These are phyloP conservation scores for Fusarium caatingaense DNA, from an alignment of 2,329 filamentous ascomycete genomes.

Conservation along the genomic window DNA sequence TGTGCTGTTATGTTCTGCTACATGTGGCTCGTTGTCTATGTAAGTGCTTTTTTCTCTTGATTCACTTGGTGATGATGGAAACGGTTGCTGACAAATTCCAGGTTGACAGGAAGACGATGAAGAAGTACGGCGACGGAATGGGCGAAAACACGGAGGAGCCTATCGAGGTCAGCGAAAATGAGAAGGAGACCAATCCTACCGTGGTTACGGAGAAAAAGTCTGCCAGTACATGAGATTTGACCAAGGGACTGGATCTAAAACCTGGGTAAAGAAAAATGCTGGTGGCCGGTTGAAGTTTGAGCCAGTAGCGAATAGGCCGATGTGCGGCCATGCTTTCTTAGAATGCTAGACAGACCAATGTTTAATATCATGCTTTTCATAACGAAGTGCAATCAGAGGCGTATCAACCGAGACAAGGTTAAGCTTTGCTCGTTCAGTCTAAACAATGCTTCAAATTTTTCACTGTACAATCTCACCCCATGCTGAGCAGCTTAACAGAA, in stretches of 20 bases:
- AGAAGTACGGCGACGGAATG: not conserved
- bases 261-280: accelerated
- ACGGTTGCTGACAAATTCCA: no score
- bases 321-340: no score
- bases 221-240: not conserved
- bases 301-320: no score
- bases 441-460: not conserved
- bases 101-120: not conserved
- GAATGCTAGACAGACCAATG: not conserved
- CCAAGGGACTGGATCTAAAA: not conserved
- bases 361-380: not conserved
- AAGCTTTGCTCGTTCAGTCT: not conserved
- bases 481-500: not conserved
- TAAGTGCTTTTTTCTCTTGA: no score
- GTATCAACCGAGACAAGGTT: accelerated
- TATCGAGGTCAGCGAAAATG: not conserved
- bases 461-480: no score
- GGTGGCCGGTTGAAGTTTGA: not conserved
- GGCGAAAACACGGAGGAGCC: not conserved
- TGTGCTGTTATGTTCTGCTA: conserved; percentile 34
- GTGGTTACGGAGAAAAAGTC: not conserved
- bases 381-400: accelerated
- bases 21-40: conserved; percentile 33
- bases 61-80: no score
- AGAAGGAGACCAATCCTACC: not conserved